Evolutionary conservation across 2,329 filamentous ascomycete species (phyloP), one percentile per base, ranked within the genome.

Genomic region (Calonectria pauciramosa): DNA sequence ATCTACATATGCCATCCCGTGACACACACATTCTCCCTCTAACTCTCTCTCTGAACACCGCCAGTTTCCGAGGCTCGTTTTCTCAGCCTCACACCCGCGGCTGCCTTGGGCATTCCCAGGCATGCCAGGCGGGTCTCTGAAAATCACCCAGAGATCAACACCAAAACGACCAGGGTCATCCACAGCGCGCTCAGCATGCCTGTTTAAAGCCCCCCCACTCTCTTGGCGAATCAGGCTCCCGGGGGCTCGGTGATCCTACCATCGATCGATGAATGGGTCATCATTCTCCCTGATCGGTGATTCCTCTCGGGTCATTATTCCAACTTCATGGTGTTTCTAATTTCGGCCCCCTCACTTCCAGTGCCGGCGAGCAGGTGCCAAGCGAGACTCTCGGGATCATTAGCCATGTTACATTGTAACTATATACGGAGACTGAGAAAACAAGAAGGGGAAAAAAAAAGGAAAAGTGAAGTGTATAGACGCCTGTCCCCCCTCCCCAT

Each of bases 141-240:
- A 41, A 49, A 65, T 18, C 60, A 65, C 34, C 8, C 26, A 16
- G 34, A 9, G 47, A 44, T 54, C 30, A 56, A 41, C 59, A 44
- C 36, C 51, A 60, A 63, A 32, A 26, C 8, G 47, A 65, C 68
- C 49, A 41, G 67, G 54, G 54, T 28, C 20, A 63, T 68, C 47
- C 41, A 20, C 47, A 44, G 36, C 52, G 36, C 41, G 52, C 30
- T 32, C 52, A 51, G 52, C 54, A 63, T 44, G 54, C 38, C 67
- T 44, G 67, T 69, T 59, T n/a, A 32, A 11, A 38, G 1, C 20
- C 47, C 67, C 67, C 52, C 60, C 67, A 34, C 26, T 8, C 30
- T 26, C 52, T 63, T 64, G 28, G 56, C 56, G 36, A 59, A 69
- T 56, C 71, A 73, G 66, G 71, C 71, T 69, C n/a, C 66, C 56